Conservation (phyloP, 1,139 yeast species). For the Hemisphaericaspora subhashii region DNA sequence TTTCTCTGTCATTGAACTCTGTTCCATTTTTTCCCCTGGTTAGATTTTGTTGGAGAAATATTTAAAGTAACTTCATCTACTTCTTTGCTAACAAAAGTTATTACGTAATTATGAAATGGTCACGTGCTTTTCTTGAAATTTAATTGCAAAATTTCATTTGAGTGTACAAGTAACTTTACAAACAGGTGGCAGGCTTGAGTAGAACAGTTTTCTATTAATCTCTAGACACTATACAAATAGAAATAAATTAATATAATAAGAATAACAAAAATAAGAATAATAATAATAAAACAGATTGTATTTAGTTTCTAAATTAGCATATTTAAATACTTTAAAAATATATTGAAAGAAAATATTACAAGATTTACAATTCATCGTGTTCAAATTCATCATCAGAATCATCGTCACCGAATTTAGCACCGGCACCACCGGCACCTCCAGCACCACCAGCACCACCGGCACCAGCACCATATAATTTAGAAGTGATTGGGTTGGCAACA, state of each 20-base stretch:
- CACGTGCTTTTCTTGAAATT: slow-evolving; percentile 2
- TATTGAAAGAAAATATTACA: slow-evolving; percentile 1
- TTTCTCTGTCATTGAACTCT: too few relatives aligned
- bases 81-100: too few relatives aligned
- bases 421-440: slow-evolving; percentile 33
- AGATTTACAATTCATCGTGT: slow-evolving; percentile 47
- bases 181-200: too few relatives aligned
- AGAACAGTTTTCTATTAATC: too few relatives aligned
- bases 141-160: neutral
- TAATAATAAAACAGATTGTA: neutral
- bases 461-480: slow-evolving; percentile 78
- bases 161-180: too few relatives aligned
- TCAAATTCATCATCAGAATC: slow-evolving; percentile 69
- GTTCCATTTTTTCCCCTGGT: slow-evolving; percentile 1
- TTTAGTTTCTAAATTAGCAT: neutral
- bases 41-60: neutral
- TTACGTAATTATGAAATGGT: too few relatives aligned
- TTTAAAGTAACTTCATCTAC: too few relatives aligned
- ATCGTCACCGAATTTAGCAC: slow-evolving; percentile 49
- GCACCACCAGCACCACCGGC: slow-evolving; percentile 45
- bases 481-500: slow-evolving; percentile 88
- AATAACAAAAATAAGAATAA: too few relatives aligned
- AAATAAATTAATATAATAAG: too few relatives aligned
- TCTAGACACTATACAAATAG: too few relatives aligned
- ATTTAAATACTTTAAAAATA: neutral